phyloP scores from a whole-genome alignment of 306 rosid species.

The Rosa lucieae region DNA sequence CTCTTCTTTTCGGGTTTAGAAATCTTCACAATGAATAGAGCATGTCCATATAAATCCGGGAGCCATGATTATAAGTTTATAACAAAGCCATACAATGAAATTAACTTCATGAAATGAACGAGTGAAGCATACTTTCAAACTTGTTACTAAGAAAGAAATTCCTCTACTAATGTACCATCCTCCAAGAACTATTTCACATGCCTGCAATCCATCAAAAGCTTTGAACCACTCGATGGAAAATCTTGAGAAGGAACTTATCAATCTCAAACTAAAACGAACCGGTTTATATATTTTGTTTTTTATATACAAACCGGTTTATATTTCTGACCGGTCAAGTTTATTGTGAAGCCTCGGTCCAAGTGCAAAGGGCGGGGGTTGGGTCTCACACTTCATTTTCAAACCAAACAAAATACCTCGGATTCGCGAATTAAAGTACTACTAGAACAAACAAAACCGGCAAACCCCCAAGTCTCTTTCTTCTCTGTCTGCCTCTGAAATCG shows the following conservation, averaged over 20 bases:
- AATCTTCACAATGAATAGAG: no score
- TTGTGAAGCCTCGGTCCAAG: not conserved
- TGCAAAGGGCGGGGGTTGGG: not conserved
- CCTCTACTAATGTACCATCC: not conserved
- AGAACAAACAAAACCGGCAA: constrained; percentile 8
- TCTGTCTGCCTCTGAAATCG: constrained; percentile 17
- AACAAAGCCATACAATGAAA: no score
- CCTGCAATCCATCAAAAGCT: not conserved
- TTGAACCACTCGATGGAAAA: no score
- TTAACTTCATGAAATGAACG: no score
- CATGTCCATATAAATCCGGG: no score
- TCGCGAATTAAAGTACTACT: not conserved
- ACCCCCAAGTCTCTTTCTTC: not conserved
- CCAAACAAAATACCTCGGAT: constrained; percentile 15
- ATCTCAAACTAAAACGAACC: not conserved
- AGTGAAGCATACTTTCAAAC: no score
- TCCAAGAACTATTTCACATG: not conserved
- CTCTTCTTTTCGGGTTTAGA: no score
- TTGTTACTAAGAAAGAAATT: no score
- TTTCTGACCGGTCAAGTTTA: not conserved
- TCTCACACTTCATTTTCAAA: constrained; percentile 14
- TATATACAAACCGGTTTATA: not conserved
- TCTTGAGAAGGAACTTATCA: not conserved
- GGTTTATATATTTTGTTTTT: no score
- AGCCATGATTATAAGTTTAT: no score